Percentiles rank a stretch among this genome's conserved stretches.
phyloP scores from a whole-genome alignment of 1,139 yeast species.

The Candida sp. region DNA sequence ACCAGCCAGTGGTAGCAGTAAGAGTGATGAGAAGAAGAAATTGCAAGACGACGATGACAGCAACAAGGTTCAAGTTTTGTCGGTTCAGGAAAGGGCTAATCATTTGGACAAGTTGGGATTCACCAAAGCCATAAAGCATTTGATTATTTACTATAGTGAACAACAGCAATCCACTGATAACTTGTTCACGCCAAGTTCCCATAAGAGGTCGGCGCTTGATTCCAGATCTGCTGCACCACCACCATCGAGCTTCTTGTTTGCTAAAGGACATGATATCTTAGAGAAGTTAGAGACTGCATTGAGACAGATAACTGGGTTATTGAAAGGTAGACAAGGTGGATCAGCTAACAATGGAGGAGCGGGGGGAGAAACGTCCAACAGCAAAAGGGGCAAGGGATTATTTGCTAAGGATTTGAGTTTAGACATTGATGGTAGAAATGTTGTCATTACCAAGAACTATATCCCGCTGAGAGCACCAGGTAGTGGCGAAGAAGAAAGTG shows the following conservation, averaged over 20 bases:
- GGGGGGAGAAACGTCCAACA: too few relatives aligned
- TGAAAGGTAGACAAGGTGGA: constrained; percentile 2
- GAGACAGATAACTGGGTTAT: constrained; percentile 27
- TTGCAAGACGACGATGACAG: not conserved
- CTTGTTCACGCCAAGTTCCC: not conserved
- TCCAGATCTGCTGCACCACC: constrained; percentile 29
- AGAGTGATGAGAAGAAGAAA: constrained; percentile 2
- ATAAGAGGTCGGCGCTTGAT: not conserved
- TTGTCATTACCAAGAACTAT: not conserved
- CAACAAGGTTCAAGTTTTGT: constrained; percentile 10
- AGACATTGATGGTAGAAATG: constrained; percentile 1
- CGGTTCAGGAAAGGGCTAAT: constrained; percentile 23
- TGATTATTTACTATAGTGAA: constrained; percentile 17
- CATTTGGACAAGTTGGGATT: constrained; percentile 29
- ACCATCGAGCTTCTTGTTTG: constrained; percentile 12
- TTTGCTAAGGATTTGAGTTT: not conserved
- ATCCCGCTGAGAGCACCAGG: not conserved
- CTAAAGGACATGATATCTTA: constrained; percentile 39
- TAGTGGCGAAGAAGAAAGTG: constrained; percentile 1
- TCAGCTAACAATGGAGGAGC: constrained; percentile 3
- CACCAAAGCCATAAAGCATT: constrained; percentile 21
- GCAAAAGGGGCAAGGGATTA: not conserved
- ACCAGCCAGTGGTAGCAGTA: not conserved
- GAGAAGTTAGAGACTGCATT: constrained; percentile 44
- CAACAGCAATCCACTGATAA: constrained; percentile 7